These are phyloP conservation scores for Aspergillus panamensis DNA, from an alignment of 495 filamentous ascomycete genomes.

Conservation along the genomic window DNA sequence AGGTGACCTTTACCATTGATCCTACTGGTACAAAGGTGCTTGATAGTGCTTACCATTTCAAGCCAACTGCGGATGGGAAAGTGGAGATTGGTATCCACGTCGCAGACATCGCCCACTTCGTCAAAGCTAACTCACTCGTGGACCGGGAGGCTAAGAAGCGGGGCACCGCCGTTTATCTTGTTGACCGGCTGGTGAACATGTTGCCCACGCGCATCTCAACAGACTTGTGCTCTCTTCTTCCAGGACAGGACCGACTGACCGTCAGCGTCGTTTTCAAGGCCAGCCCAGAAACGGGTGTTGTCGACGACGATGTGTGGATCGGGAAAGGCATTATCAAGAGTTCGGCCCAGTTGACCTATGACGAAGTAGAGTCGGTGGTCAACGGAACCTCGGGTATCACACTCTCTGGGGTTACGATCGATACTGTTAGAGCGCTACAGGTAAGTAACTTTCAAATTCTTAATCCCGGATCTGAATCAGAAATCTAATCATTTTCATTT, in stretches of 20 bases:
- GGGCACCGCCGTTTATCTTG: conserved; percentile 89
- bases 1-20: conserved; percentile 89
- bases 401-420: conserved; percentile 56
- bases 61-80: conserved; percentile 72
- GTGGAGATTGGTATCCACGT: conserved; percentile 96
- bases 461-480: not conserved
- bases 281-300: conserved; percentile 68
- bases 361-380: conserved; percentile 78
- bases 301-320: conserved; percentile 82
- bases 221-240: conserved; percentile 83
- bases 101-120: conserved; percentile 92
- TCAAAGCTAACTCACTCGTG: conserved; percentile 92
- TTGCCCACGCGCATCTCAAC: conserved; percentile 78
- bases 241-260: conserved; percentile 83
- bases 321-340: conserved; percentile 94
- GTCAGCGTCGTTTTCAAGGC: conserved; percentile 90
- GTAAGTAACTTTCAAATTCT: conserved; percentile 42
- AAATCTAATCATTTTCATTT: conserved; percentile 5
- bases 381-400: conserved; percentile 55
- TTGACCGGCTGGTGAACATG: conserved; percentile 88
- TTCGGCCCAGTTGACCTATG: conserved; percentile 74
- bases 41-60: conserved; percentile 89
- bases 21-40: conserved; percentile 78
- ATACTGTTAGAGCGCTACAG: conserved; percentile 73
- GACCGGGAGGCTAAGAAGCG: conserved; percentile 98